Percentiles rank a stretch among this genome's conserved stretches.
Evolutionary conservation across 306 rosid genomes (phyloP).

Genomic region (Malus domestica): DNA sequence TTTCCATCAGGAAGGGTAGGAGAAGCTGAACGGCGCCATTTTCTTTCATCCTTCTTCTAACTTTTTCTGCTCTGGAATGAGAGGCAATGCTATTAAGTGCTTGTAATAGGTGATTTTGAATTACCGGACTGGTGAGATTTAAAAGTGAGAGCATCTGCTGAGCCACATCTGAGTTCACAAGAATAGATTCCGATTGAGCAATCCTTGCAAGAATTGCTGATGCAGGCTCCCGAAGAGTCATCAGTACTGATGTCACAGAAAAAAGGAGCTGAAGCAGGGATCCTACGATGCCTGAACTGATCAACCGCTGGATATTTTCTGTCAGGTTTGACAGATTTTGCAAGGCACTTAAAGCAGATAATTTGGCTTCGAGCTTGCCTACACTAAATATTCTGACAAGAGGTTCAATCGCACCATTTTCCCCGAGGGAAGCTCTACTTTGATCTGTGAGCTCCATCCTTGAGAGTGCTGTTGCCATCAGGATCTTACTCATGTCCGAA

Average conservation of each 20-base stretch:
- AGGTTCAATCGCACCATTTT: constrained; percentile 72
- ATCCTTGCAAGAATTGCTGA: constrained; percentile 82
- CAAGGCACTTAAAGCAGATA: constrained; percentile 75
- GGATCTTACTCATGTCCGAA: constrained; percentile 86
- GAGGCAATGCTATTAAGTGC: constrained; percentile 76
- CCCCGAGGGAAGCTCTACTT: constrained; percentile 65
- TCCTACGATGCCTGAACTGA: constrained; percentile 54
- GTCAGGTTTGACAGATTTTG: constrained; percentile 58
- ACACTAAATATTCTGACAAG: constrained; percentile 58
- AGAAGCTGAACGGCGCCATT: constrained; percentile 75
- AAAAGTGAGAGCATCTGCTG: constrained; percentile 87
- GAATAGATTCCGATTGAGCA: constrained; percentile 63
- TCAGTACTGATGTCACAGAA: constrained; percentile 87
- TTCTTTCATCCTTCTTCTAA: constrained; percentile 65
- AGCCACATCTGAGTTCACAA: constrained; percentile 51
- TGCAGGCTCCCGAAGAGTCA: constrained; percentile 87
- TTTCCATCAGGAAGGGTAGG: constrained; percentile 62
- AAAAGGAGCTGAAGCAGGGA: constrained; percentile 80
- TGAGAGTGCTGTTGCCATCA: constrained; percentile 86
- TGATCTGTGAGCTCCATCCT: constrained; percentile 78
- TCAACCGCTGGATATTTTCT: constrained; percentile 57
- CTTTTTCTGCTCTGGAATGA: constrained; percentile 52
- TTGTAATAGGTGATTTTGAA: constrained; percentile 66
- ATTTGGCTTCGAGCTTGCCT: constrained; percentile 86
- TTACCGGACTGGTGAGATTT: constrained; percentile 70